Conservation (phyloP, 2,329 filamentous ascomycete genomes). For the Colletotrichum sp. region DNA sequence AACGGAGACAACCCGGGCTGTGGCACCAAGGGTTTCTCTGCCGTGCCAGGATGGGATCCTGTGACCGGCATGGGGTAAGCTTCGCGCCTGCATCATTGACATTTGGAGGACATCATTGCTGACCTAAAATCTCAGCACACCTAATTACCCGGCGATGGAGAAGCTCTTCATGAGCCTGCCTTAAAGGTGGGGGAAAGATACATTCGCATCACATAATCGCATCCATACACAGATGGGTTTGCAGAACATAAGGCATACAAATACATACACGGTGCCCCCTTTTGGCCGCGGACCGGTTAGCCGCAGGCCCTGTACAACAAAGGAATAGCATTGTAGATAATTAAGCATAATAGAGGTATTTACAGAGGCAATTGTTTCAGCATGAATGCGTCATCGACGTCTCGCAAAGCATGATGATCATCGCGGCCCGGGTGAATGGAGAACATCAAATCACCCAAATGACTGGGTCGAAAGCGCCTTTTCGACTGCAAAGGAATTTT, state of each 20-base stretch:
- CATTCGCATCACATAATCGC: neutral
- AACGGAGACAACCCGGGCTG: slow-evolving; percentile 35
- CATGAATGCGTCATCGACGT: neutral
- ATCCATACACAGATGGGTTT: neutral
- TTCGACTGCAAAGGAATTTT: neutral
- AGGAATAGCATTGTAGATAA: slow-evolving; percentile 7
- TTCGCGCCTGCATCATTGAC: neutral
- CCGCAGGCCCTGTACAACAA: neutral
- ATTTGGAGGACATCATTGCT: neutral
- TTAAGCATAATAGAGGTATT: slow-evolving; percentile 19
- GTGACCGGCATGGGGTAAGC: slow-evolving; percentile 19
- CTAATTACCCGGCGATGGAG: slow-evolving; percentile 22
- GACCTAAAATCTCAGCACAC: slow-evolving; percentile 6
- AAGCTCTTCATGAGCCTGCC: slow-evolving; percentile 21
- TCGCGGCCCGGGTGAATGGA: neutral
- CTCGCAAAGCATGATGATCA: neutral
- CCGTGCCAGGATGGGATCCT: slow-evolving; percentile 21
- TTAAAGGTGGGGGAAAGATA: neutral
- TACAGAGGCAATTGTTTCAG: neutral
- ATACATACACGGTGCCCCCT: neutral
- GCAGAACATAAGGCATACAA: slow-evolving; percentile 1
- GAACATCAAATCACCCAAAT: neutral
- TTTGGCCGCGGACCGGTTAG: neutral
- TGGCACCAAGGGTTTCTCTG: slow-evolving; percentile 32
- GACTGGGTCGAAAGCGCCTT: neutral